Evolutionary conservation across 169 alveolate species (phyloP).

Genomic region (Plasmodium malariae): DNA sequence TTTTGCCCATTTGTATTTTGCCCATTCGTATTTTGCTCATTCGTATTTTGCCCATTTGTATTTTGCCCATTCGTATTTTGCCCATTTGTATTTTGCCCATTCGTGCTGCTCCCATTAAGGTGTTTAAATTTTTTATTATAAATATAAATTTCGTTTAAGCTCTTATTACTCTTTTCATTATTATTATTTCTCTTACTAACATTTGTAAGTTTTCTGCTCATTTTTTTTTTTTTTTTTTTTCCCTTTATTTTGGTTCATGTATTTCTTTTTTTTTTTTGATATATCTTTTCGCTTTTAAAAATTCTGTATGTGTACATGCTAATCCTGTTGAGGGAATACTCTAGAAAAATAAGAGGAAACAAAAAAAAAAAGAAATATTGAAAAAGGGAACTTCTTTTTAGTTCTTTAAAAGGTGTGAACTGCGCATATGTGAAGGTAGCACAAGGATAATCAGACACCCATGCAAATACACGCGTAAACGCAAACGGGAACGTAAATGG

Average conservation of each 20-base stretch:
- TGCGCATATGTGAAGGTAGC: too few relatives aligned
- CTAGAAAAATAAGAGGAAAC: not conserved
- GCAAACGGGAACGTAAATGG: too few relatives aligned
- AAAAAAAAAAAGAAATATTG: not conserved
- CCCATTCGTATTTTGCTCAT: too few relatives aligned
- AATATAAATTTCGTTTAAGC: slow-evolving; percentile 36
- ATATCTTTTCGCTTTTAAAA: slow-evolving; percentile 6
- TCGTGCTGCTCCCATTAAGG: slow-evolving; percentile 4
- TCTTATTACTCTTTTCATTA: slow-evolving; percentile 41
- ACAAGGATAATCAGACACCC: too few relatives aligned
- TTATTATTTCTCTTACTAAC: slow-evolving; percentile 22
- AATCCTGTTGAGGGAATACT: not conserved
- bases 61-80: too few relatives aligned
- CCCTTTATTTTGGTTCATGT: not conserved
- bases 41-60: too few relatives aligned
- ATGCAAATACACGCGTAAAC: too few relatives aligned
- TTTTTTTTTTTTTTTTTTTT: slow-evolving; percentile 37
- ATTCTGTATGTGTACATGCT: not conserved
- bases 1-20: too few relatives aligned
- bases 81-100: not conserved
- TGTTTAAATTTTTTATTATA: slow-evolving; percentile 16
- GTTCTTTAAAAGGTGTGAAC: not conserved
- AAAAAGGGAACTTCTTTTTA: too few relatives aligned
- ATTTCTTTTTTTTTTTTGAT: not conserved
- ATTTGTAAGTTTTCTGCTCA: slow-evolving; percentile 35